Conservation (phyloP, 371 early-diverging fungal genomes). For the Coemansia sp. region DNA sequence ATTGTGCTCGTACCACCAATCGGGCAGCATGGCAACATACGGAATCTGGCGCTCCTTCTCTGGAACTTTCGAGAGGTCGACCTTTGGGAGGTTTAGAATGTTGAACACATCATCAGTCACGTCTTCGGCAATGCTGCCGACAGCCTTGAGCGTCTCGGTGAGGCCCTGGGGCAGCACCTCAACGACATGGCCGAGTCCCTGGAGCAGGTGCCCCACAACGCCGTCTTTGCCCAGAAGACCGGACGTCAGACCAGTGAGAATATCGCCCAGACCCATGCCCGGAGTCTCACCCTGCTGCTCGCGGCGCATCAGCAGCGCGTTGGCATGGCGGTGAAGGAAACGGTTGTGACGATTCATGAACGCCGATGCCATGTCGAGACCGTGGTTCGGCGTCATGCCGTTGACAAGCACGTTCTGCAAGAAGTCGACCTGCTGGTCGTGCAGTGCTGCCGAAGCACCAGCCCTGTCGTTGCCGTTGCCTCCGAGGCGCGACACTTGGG, state of each 20-base stretch:
- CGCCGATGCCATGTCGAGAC: conserved; percentile 22
- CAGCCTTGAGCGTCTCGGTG: conserved; percentile 44
- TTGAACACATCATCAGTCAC: conserved; percentile 41
- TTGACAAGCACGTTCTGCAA: conserved; percentile 33
- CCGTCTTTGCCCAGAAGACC: conserved; percentile 47
- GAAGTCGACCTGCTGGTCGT: conserved; percentile 43
- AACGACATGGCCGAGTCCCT: conserved; percentile 42
- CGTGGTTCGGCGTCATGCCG: conserved; percentile 19
- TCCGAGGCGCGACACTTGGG: conserved; percentile 32
- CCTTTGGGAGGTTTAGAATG: conserved; percentile 41
- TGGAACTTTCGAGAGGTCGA: conserved; percentile 42
- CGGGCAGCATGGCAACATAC: conserved; percentile 38
- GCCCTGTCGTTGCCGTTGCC: conserved; percentile 24
- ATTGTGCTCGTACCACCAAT: conserved; percentile 46
- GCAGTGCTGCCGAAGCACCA: conserved; percentile 30
- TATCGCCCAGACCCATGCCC: conserved; percentile 27
- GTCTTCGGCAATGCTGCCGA: conserved; percentile 37
- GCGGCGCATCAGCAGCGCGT: conserved; percentile 19
- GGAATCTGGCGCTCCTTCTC: conserved; percentile 46
- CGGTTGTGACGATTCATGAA: conserved; percentile 34
- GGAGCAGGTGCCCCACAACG: conserved; percentile 39
- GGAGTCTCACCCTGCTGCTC: conserved; percentile 18
- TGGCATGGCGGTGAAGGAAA: conserved; percentile 30
- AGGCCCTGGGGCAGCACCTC: conserved; percentile 46
- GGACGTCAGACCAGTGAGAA: conserved; percentile 31